These are phyloP conservation scores for Luvunga scandens DNA, from an alignment of 345 rosid species.

Conservation along the genomic window DNA sequence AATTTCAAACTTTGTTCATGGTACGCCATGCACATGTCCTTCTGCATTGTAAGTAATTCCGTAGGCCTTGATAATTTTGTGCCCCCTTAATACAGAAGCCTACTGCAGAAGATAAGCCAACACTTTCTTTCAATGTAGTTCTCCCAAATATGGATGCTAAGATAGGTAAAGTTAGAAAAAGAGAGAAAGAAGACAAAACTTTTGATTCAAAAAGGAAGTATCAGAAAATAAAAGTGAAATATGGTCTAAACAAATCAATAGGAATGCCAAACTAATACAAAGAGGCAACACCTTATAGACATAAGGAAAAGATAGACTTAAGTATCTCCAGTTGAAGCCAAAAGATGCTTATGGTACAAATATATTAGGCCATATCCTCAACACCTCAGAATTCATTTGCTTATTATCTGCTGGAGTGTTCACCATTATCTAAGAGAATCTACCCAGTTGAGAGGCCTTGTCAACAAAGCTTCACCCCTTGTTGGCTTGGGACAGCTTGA, in stretches of 20 bases:
- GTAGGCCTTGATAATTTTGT: not conserved
- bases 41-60: constrained; percentile 13
- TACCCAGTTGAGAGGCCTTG: not conserved
- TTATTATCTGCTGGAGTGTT: not conserved
- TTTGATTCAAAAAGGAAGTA: not conserved
- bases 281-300: not conserved
- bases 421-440: not conserved
- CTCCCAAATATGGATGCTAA: not conserved
- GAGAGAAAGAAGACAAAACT: not conserved
- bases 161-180: not conserved
- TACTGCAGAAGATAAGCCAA: not conserved
- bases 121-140: not conserved
- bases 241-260: not conserved
- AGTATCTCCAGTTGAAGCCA: not conserved
- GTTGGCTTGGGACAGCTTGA: not conserved
- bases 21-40: not conserved
- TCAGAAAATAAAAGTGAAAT: not conserved
- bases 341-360: not conserved
- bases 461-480: not conserved
- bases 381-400: not conserved
- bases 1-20: not conserved
- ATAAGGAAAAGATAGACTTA: not conserved
- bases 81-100: not conserved
- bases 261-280: not conserved
- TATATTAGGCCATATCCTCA: not conserved